Conservation (phyloP, 164 flowering plant genomes). For the Aristolochia contorta region DNA sequence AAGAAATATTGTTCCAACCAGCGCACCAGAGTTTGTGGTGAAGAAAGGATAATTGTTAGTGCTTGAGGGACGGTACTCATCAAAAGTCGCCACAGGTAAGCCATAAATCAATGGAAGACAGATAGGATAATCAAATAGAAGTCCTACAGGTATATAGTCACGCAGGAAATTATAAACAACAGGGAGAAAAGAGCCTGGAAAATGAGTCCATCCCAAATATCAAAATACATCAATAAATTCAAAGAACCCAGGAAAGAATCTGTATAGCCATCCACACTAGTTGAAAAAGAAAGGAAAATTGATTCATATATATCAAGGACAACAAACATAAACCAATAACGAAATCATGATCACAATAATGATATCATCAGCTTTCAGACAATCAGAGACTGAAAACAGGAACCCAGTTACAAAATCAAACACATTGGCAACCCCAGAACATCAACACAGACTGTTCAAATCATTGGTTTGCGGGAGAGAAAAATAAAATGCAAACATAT, state of each 20-base stretch:
- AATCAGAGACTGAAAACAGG: not conserved
- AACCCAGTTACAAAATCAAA: not conserved
- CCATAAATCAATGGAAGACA: not conserved
- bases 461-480: no score
- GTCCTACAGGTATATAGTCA: not conserved
- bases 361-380: not conserved
- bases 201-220: not conserved
- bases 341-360: no score
- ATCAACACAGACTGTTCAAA: no score
- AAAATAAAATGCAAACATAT: no score
- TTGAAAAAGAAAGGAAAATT: not conserved
- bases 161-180: not conserved
- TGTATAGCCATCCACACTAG: not conserved
- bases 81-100: conserved; percentile 1
- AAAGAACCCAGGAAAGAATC: not conserved
- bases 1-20: conserved; percentile 77
- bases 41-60: conserved; percentile 50
- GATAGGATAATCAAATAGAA: not conserved
- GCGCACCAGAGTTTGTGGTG: conserved; percentile 75
- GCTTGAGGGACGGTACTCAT: conserved; percentile 66
- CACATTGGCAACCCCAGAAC: no score
- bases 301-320: not conserved
- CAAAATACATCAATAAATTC: not conserved
- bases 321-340: not conserved
- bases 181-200: not conserved